A percentile compares a stretch with the other conserved stretches of the same genome.
Conservation (phyloP, 345 rosid genomes). For the Syzygium jambos region DNA sequence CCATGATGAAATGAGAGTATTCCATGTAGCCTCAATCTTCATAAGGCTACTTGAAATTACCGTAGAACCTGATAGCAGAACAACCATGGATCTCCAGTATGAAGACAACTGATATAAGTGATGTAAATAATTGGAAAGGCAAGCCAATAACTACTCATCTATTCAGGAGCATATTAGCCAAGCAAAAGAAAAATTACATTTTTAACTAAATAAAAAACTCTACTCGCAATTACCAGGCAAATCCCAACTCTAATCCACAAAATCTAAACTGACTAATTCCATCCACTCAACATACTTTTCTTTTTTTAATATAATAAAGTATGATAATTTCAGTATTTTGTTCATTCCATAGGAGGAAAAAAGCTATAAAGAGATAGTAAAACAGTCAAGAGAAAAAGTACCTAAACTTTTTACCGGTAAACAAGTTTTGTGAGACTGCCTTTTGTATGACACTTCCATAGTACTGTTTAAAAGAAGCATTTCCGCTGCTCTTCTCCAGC, state of each 20-base stretch:
- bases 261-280: not conserved
- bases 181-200: not conserved
- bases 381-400: not conserved
- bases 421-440: constrained; percentile 35
- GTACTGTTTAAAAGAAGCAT: constrained; percentile 56
- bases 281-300: not conserved
- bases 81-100: not conserved
- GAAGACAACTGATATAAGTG: not conserved
- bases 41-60: not conserved
- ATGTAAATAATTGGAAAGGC: not conserved
- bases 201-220: not conserved
- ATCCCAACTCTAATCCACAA: not conserved
- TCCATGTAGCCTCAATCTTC: too few relatives aligned
- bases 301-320: not conserved
- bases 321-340: not conserved
- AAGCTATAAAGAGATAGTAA: not conserved
- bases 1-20: too few relatives aligned
- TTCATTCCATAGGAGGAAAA: not conserved
- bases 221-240: not conserved
- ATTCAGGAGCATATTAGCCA: not conserved
- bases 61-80: not conserved
- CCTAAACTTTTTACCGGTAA: constrained; percentile 27
- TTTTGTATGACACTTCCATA: constrained; percentile 57
- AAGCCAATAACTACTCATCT: not conserved
- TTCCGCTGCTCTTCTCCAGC: constrained; percentile 47